Percentiles rank a stretch among this genome's conserved stretches.
Evolutionary conservation across 2,329 filamentous ascomycete genomes (phyloP).

Genomic region (Aspergillus sojae): DNA sequence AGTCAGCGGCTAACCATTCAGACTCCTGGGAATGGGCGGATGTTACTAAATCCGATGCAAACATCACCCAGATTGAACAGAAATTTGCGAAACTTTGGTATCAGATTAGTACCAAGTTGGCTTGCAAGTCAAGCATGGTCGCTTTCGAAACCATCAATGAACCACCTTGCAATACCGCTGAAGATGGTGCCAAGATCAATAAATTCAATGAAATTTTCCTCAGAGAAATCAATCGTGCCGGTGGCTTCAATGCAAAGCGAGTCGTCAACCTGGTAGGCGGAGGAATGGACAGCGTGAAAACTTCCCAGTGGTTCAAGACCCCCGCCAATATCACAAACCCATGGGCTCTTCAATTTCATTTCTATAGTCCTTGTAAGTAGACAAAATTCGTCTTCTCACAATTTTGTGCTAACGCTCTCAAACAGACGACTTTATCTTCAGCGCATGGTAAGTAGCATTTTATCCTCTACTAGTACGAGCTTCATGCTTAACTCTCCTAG

Average conservation of each 20-base stretch:
- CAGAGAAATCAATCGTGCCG: conserved; percentile 55
- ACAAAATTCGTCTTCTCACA: background rate
- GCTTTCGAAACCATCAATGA: conserved; percentile 65
- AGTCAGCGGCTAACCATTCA: conserved; percentile 13
- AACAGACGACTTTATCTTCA: conserved; percentile 34
- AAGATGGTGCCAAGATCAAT: conserved; percentile 56
- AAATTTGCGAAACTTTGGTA: conserved; percentile 60
- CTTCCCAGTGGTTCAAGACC: conserved; percentile 56
- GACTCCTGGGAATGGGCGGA: conserved; percentile 63
- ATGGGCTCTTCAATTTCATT: conserved; percentile 64
- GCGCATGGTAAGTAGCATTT: conserved; percentile 25
- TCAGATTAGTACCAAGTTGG: conserved; percentile 59
- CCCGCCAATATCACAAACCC: conserved; percentile 56
- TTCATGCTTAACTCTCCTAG: conserved; percentile 49
- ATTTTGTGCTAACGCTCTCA: conserved; percentile 5
- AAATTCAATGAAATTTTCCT: conserved; percentile 61
- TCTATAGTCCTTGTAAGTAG: conserved; percentile 52
- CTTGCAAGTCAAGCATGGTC: conserved; percentile 57
- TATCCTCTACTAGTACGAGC: conserved; percentile 15
- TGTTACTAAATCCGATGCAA: conserved; percentile 48
- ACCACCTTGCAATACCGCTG: conserved; percentile 55
- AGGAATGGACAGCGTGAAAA: conserved; percentile 56
- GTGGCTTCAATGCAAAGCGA: conserved; percentile 58
- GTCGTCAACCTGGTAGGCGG: conserved; percentile 60
- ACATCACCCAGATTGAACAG: conserved; percentile 58